phyloP scores from a whole-genome alignment of 2,329 filamentous ascomycete genomes.

The Colletotrichum lupini region DNA sequence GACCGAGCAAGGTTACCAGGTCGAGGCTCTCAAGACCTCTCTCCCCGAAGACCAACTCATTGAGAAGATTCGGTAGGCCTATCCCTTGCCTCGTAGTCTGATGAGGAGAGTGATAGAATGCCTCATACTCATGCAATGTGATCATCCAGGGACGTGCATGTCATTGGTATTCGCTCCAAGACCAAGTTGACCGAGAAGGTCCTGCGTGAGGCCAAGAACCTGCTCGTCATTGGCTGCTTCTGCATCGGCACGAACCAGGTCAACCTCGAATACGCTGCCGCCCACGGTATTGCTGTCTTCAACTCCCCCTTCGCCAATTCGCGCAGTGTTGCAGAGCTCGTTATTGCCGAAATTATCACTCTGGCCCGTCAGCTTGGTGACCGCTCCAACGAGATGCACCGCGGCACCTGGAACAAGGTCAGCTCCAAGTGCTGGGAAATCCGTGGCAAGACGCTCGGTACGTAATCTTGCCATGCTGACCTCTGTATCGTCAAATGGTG shows the following conservation, averaged over 20 bases:
- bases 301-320: constrained; percentile 99
- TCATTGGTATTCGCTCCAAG: constrained; percentile 98
- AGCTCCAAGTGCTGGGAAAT: constrained; percentile 98
- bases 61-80: constrained; percentile 88
- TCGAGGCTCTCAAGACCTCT: constrained; percentile 89
- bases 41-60: constrained; percentile 93
- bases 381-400: constrained; percentile 93
- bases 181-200: constrained; percentile 92
- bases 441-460: constrained; percentile 93
- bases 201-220: constrained; percentile 88
- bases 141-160: constrained; percentile 82
- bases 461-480: constrained; percentile 37
- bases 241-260: constrained; percentile 99
- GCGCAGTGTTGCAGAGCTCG: constrained; percentile 93
- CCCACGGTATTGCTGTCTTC: constrained; percentile 94
- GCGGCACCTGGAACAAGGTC: constrained; percentile 97
- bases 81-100: not conserved
- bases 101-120: not conserved
- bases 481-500: not conserved
- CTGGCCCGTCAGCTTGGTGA: constrained; percentile 94
- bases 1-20: constrained; percentile 89
- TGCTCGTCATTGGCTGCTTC: constrained; percentile 97
- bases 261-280: constrained; percentile 84
- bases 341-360: constrained; percentile 92
- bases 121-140: constrained; percentile 35